Evolutionary conservation across 768 basidiomycete species (phyloP).

Genomic region (Tephrocybe sp.): DNA sequence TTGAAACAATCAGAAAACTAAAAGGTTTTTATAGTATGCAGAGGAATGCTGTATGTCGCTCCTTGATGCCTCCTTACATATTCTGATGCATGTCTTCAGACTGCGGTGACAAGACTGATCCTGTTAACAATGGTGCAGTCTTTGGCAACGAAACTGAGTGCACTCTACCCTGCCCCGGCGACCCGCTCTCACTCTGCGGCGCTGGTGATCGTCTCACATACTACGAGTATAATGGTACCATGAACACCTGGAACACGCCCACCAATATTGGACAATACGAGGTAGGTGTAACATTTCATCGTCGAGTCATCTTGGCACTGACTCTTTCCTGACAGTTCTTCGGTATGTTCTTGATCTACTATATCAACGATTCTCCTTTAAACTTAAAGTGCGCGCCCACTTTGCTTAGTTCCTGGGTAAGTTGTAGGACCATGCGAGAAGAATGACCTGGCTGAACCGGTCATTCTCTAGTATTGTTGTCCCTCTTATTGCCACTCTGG

Average conservation of each 20-base stretch:
- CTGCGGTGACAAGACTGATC: slow-evolving; percentile 68
- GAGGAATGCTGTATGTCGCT: slow-evolving; percentile 68
- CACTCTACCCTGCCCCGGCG: slow-evolving; percentile 62
- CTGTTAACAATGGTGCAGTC: slow-evolving; percentile 37
- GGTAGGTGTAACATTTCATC: slow-evolving; percentile 35
- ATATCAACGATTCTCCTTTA: background rate
- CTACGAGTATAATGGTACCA: slow-evolving; percentile 51
- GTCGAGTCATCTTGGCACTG: slow-evolving; percentile 2
- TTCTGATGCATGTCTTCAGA: slow-evolving; percentile 34
- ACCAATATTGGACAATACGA: slow-evolving; percentile 68
- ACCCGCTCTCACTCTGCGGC: slow-evolving; percentile 70
- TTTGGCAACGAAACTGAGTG: slow-evolving; percentile 45
- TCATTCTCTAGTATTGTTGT: slow-evolving; percentile 54
- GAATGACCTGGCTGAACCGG: background rate
- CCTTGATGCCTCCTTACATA: background rate
- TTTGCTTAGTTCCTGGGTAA: slow-evolving; percentile 45
- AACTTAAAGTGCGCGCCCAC: too few species aligned
- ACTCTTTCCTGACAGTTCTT: slow-evolving; percentile 37
- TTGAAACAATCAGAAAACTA: background rate
- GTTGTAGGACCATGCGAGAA: too few species aligned
- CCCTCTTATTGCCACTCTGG: slow-evolving; percentile 73
- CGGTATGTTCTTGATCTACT: slow-evolving; percentile 31
- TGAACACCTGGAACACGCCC: slow-evolving; percentile 69
- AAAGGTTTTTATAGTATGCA: slow-evolving; percentile 41
- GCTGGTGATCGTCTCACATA: slow-evolving; percentile 51